Evolutionary conservation across 2,329 filamentous ascomycete genomes (phyloP).

Genomic region (Penicillium thymicola): DNA sequence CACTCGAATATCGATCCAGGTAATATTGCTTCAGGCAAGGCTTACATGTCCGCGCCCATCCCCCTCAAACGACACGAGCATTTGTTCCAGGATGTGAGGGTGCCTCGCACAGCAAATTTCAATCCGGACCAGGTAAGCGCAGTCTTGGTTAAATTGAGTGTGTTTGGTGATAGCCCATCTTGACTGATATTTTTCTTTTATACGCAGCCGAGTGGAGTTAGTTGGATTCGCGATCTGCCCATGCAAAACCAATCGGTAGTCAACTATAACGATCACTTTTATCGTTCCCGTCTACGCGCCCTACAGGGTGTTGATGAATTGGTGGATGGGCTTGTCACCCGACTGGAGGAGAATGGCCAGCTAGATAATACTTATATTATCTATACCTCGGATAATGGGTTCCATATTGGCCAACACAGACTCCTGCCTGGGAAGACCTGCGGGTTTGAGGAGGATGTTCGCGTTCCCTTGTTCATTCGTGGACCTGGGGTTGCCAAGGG

Average conservation of each 20-base stretch:
- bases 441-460: constrained; percentile 59
- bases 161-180: neutral
- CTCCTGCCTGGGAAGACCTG: constrained; percentile 58
- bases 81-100: constrained; percentile 57
- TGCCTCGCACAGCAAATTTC: constrained; percentile 63
- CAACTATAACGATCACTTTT: constrained; percentile 53
- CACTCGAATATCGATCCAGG: constrained; percentile 56
- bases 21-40: constrained; percentile 21
- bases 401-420: constrained; percentile 59
- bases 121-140: constrained; percentile 57
- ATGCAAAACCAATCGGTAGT: constrained; percentile 47
- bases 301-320: constrained; percentile 56
- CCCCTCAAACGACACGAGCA: constrained; percentile 60
- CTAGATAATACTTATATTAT: constrained; percentile 60
- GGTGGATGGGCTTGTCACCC: constrained; percentile 45
- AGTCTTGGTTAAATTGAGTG: neutral
- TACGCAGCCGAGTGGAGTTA: constrained; percentile 41
- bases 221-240: constrained; percentile 46
- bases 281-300: constrained; percentile 49
- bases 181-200: neutral
- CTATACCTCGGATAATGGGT: constrained; percentile 60
- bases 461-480: constrained; percentile 58
- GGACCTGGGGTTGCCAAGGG: constrained; percentile 54
- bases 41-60: constrained; percentile 51
- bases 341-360: constrained; percentile 41